Base-by-base conservation (phyloP, 768 basidiomycete genomes). In the Sporobolomyces roseus region DNA sequence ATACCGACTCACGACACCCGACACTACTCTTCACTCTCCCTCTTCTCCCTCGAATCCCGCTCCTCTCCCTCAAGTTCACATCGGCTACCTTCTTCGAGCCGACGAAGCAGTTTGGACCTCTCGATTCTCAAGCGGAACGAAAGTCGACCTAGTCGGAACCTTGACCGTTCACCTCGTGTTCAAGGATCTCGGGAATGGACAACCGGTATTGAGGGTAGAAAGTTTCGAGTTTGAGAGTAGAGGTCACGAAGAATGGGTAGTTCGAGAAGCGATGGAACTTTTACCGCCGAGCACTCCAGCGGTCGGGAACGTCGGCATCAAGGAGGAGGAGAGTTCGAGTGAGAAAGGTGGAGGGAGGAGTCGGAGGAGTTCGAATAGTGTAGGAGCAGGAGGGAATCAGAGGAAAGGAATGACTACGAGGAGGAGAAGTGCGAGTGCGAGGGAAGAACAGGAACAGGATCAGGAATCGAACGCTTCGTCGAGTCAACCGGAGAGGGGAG, bases 1-100 rank as follows among this genome's bases (percentile, higher is more conserved):
- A 32, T 72, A 65, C 35, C 67, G 64, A 27, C 63, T 72, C 35
- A 68, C 71, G 12, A 63, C 64, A 3, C 66, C 66, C 8, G 71
- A 72, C 45, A 64, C 71, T 17, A 30, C 60, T 29, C 35, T 52
- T 3, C 49, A 51, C 12, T 55, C 66, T 2, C 60, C 60, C 16
- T 38, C 60, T 23, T 38, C 66, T 2, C 17, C 17, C 38, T 9
- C 38, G 17, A 4, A 21, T 17, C 32, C 61, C 1, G 32, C 60
- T 1, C 19, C 38, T 2, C 33, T 48, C 1, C 67, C 61, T 9
- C 58, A 60, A 35, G 61, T 66, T 23, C 71, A 73, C 36, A 59
- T 73, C 46, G 71, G 71, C 21, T 73, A 73, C 67, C 65, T 73
- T 27, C 64, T 73, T 19, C 27, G 53, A 13, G 64, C 71, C 25